These are phyloP conservation scores for Fusarium papillatum DNA, from an alignment of 2,329 filamentous ascomycete genomes.

Conservation along the genomic window DNA sequence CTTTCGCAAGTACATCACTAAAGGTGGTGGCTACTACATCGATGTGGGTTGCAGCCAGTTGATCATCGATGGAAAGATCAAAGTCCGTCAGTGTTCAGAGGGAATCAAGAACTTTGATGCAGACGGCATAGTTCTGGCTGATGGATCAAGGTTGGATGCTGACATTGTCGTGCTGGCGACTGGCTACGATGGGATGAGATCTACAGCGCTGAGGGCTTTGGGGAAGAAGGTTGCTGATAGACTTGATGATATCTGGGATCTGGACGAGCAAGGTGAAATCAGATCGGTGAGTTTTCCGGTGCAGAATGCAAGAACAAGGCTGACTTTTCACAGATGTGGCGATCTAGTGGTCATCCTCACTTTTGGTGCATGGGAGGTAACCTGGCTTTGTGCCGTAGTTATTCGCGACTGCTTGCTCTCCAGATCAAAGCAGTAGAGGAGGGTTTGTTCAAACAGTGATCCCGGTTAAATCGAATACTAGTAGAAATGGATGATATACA, in stretches of 20 bases:
- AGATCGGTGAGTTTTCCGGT: constrained; percentile 10
- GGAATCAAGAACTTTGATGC: constrained; percentile 49
- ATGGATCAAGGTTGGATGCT: constrained; percentile 52
- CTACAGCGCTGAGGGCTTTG: constrained; percentile 50
- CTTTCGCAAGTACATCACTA: constrained; percentile 49
- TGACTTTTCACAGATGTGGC: constrained; percentile 16
- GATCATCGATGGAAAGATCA: constrained; percentile 57
- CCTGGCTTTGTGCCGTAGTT: constrained; percentile 17
- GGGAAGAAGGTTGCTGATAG: constrained; percentile 50
- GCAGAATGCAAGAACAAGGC: too few relatives aligned
- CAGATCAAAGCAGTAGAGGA: constrained; percentile 28
- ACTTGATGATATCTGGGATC: constrained; percentile 13
- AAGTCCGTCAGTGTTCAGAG: constrained; percentile 46
- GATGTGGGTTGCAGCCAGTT: constrained; percentile 56
- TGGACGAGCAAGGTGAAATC: constrained; percentile 24
- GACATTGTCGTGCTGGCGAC: constrained; percentile 59
- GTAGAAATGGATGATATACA: not conserved
- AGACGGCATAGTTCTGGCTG: constrained; percentile 42
- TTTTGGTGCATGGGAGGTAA: constrained; percentile 31
- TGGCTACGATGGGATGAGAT: constrained; percentile 56
- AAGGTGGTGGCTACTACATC: constrained; percentile 57
- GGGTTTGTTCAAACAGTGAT: not conserved
- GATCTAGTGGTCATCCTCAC: constrained; percentile 19
- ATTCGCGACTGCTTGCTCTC: constrained; percentile 18
- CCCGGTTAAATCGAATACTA: too few relatives aligned